Base-by-base conservation (phyloP, 352 stramenopile genomes). In the Phytophthora pluvialis region DNA sequence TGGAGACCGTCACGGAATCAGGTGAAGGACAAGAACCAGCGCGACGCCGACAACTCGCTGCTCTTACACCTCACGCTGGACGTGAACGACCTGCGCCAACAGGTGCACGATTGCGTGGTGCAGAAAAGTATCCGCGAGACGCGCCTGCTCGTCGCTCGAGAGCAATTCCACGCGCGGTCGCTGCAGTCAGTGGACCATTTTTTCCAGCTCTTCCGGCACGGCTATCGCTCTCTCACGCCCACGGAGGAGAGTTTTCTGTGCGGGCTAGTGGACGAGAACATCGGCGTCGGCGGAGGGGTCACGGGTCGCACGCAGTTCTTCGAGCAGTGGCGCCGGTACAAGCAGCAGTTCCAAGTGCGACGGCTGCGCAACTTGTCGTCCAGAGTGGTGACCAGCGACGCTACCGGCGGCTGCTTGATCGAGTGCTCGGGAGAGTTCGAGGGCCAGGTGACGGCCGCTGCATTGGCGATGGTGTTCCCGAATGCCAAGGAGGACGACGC, bases 321-420 rank as follows among this genome's bases (percentile, higher is more conserved):
- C 16, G 72, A 82, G 43, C 77, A 85, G 52, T 82, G 78, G 78
- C 59, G 48, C 3, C 63, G 67, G 33, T 84, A 83, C 67, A 85
- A 79, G 56, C 40, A 63, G n/a, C 26, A 81, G 31, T 75, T 86
- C 21, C 72, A 48, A 7, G 53, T 77, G 3, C 64, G 53, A 8
- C 57, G 48, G 2, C 65, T 70, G 21, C 18, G 29, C 5, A 56
- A 74, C 38, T 61, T 50, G 11, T 76, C 68, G 3, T 46, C 47
- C 3, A 53, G 50, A 39, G 49, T 83, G 29, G 39, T 79, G n/a
- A 60, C 45, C 4, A 73, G 51, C 29, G 57, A 68, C 16, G 13
- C 16, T 40, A 21, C 21, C 21, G 28, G 44, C 33, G 59, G 63
- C 58, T 78, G 67, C 52, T 55, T 78, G 35, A 47, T 78, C 31